Conservation (phyloP, 495 filamentous ascomycete species). For the Friedmanniomyces simplex region DNA sequence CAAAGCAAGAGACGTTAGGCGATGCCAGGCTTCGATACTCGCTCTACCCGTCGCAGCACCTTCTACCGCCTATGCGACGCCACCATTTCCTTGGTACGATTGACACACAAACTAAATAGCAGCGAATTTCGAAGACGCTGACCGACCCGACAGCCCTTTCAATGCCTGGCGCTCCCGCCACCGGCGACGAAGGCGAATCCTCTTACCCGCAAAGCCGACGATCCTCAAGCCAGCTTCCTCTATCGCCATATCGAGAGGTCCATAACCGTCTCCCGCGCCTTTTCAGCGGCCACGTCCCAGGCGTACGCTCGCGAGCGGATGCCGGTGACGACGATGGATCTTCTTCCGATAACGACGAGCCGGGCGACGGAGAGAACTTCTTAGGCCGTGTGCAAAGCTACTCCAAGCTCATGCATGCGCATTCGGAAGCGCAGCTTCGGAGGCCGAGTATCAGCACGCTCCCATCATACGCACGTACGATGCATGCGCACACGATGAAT, state of each 20-base stretch:
- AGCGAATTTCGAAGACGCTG: background rate
- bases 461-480: constrained; percentile 6
- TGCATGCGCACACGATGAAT: constrained; percentile 13
- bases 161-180: background rate
- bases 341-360: background rate
- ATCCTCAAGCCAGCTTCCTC: background rate
- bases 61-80: constrained; percentile 13
- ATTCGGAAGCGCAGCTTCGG: background rate
- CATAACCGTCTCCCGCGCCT: background rate
- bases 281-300: background rate
- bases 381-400: constrained; percentile 4
- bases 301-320: background rate
- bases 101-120: background rate
- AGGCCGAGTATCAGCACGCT: background rate
- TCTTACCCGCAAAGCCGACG: background rate
- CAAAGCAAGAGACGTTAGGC: no score
- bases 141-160: background rate
- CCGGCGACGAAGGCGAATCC: background rate
- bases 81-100: constrained; percentile 12
- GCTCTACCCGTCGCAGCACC: background rate
- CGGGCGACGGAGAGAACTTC: background rate
- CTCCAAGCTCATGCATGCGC: constrained; percentile 7
- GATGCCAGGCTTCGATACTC: background rate
- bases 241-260: background rate
- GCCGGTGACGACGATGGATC: background rate